Percentiles rank a stretch among this genome's conserved stretches.
Conservation (phyloP, 202 grass and related monocot genomes). For the Zoysia matrella region DNA sequence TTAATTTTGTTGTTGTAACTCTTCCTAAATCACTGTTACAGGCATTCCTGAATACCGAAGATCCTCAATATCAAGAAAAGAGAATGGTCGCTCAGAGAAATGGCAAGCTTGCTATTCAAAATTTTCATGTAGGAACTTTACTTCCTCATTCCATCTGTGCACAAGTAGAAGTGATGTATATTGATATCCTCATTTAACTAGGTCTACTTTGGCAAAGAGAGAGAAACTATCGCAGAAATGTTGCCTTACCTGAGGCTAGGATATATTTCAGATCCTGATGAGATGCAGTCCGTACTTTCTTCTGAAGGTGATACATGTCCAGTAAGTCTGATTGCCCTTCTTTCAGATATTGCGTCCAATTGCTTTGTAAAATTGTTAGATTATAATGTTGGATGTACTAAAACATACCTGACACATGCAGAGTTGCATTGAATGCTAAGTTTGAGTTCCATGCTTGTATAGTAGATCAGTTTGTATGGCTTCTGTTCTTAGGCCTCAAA, state of each 20-base stretch:
- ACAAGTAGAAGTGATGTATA: slow-evolving; percentile 28
- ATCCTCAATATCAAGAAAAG: slow-evolving; percentile 99
- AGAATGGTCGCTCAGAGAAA: slow-evolving; percentile 99
- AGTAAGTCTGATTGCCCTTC: slow-evolving; percentile 53
- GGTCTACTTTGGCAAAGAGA: slow-evolving; percentile 85
- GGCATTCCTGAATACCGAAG: slow-evolving; percentile 94
- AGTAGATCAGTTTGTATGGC: background rate
- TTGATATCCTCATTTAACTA: slow-evolving; percentile 54
- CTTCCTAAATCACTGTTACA: slow-evolving; percentile 46
- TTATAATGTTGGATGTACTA: slow-evolving; percentile 13
- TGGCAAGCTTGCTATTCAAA: slow-evolving; percentile 92
- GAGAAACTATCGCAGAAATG: slow-evolving; percentile 91
- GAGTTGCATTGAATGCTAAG: background rate
- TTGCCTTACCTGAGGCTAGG: slow-evolving; percentile 89
- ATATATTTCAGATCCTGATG: slow-evolving; percentile 90
- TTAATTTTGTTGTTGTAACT: slow-evolving; percentile 35
- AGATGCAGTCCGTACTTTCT: slow-evolving; percentile 88
- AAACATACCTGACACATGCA: slow-evolving; percentile 20
- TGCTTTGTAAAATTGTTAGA: slow-evolving; percentile 36
- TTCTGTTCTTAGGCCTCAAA: slow-evolving; percentile 23
- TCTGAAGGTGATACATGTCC: slow-evolving; percentile 93
- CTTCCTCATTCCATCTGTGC: slow-evolving; percentile 12
- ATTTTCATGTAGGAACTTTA: slow-evolving; percentile 72
- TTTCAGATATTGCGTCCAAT: background rate
- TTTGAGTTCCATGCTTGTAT: background rate